Conservation (phyloP, 2,329 filamentous ascomycete species). For the Madurella mycetomatis region DNA sequence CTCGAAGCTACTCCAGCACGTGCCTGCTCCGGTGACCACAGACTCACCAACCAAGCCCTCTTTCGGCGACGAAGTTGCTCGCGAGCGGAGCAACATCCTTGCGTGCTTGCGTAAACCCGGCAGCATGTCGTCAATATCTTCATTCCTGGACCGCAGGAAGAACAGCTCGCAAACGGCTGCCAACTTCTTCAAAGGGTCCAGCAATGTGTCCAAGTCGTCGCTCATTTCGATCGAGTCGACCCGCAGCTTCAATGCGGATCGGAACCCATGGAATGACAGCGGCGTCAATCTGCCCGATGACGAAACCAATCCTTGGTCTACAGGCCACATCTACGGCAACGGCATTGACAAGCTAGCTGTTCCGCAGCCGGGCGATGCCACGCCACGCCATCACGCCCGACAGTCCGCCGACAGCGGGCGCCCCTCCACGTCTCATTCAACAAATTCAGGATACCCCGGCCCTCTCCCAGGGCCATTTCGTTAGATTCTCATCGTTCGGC, state of each 20-base stretch:
- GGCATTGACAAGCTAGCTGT: constrained; percentile 62
- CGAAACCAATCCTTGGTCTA: constrained; percentile 66
- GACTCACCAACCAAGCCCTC: constrained; percentile 85
- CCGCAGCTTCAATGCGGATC: constrained; percentile 82
- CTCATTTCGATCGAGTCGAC: constrained; percentile 94
- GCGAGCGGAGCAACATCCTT: constrained; percentile 78
- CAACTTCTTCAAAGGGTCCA: constrained; percentile 85
- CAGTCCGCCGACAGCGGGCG: constrained; percentile 87
- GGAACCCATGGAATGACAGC: constrained; percentile 97
- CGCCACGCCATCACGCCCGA: constrained; percentile 76
- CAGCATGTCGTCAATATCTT: constrained; percentile 89
- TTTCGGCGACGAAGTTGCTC: constrained; percentile 75
- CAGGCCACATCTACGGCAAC: constrained; percentile 46
- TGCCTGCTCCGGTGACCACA: constrained; percentile 71
- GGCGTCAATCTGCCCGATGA: constrained; percentile 92
- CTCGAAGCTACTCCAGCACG: constrained; percentile 91
- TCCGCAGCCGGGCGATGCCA: constrained; percentile 72
- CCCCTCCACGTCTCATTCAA: constrained; percentile 91
- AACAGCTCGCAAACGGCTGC: constrained; percentile 83
- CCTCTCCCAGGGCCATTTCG: constrained; percentile 78
- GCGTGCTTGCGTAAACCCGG: constrained; percentile 92
- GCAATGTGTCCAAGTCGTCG: constrained; percentile 88
- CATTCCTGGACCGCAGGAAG: constrained; percentile 94
- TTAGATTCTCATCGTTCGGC: constrained; percentile 53
- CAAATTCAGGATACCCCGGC: constrained; percentile 92